Base-by-base conservation (phyloP, 2,329 filamentous ascomycete genomes). In the Apiospora arundinis region DNA sequence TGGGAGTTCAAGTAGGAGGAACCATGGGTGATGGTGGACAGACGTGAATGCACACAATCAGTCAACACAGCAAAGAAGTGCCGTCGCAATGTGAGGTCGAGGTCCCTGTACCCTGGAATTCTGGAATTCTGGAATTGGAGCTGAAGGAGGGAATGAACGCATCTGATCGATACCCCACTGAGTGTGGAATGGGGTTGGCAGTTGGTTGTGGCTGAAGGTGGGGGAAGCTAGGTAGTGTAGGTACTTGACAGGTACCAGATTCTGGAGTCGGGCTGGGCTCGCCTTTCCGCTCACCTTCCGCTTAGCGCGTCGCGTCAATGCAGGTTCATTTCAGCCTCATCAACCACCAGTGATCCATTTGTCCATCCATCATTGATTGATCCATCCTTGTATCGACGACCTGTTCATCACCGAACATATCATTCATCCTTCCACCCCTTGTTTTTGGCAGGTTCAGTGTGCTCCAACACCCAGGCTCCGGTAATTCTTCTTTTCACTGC, bases 301-400 rank as follows among this genome's bases (percentile, higher is more conserved):
- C 11, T 23, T 63, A 63, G 56, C 56, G 28, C 32, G 56, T 63
- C 56, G 56, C 56, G 56, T 63, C 56, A 63, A 40, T 63, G 56
- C 56, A 63, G 32, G 56, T 63, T 63, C 32, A 63, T 63, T 63
- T 63, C 56, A 63, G 56, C 56, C 56, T 63, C 56, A 63, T 63
- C 56, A 63, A 63, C 56, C 56, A 23, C 56, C 18, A n/a, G 56
- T 23, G 28, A 18, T 48, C 45, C 45, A 48, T n/a, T 9, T 18
- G 8, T 48, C 45, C 45, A 48, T 46, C 44, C 52, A 37, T 60
- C 25, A 25, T 25, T 25, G 25, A 56, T 49, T 23, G 6, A 49
- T 25, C 48, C 48, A 49, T 49, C 48, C 23, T 25, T 49, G 2
- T 8, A 9, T 49, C 9, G 56, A 14, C 21, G 28, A 40, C 32